Evolutionary conservation across 306 rosid species (phyloP).

Genomic region (Trifolium fragiferum): DNA sequence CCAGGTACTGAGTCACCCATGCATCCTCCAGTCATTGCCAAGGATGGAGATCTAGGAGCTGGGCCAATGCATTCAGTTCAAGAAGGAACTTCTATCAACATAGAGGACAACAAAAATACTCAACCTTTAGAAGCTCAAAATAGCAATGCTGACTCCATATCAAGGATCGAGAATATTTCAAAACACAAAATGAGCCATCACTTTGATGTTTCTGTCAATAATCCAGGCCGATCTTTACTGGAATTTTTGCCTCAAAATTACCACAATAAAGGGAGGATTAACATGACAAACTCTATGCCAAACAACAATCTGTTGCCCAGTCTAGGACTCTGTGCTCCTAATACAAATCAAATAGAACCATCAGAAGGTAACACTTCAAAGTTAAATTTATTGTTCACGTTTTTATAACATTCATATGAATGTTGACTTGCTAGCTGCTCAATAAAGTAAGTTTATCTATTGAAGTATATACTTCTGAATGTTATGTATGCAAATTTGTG

Average conservation of each 20-base stretch:
- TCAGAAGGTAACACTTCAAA: conserved; percentile 66
- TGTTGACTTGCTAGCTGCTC: conserved; percentile 29
- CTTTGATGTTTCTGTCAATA: conserved; percentile 62
- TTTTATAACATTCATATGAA: neutral
- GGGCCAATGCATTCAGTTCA: conserved; percentile 53
- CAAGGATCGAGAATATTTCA: conserved; percentile 61
- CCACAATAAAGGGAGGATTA: conserved; percentile 55
- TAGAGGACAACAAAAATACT: conserved; percentile 59
- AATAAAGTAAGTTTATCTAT: conserved; percentile 18
- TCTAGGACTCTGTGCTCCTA: conserved; percentile 95
- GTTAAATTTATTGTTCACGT: conserved; percentile 45
- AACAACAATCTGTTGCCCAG: conserved; percentile 75
- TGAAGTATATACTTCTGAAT: conserved; percentile 5
- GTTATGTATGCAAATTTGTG: conserved; percentile 6
- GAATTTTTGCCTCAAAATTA: conserved; percentile 69
- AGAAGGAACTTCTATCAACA: conserved; percentile 63
- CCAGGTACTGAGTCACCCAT: conserved; percentile 51
- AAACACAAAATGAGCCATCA: conserved; percentile 58
- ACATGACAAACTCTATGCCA: conserved; percentile 49
- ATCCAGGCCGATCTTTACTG: conserved; percentile 53
- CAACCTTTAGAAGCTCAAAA: conserved; percentile 57
- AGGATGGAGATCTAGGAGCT: conserved; percentile 56
- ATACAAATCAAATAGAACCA: conserved; percentile 69
- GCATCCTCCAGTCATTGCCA: conserved; percentile 51
- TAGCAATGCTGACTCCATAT: conserved; percentile 55